Evolutionary conservation across 768 basidiomycete species (phyloP), one percentile per base, ranked within the genome.

Genomic region (Exsudoporus frostii): DNA sequence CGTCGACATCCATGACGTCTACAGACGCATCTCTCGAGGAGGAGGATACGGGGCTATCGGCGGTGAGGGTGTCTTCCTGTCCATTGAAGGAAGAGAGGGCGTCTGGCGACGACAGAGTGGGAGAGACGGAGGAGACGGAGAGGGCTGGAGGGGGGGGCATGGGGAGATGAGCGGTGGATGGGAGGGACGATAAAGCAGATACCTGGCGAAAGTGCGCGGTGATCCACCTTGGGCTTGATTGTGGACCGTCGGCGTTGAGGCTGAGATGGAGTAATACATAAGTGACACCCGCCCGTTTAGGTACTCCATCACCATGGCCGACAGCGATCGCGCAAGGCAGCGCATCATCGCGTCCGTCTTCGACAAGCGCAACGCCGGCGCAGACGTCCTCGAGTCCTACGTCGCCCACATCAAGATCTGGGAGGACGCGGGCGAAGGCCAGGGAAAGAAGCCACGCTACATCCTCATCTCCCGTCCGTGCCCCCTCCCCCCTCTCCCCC

Each of bases 341-440:
- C 78, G 81, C 58, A 95, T 97, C 63, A 84, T 93, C 60, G 71
- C 80, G 1, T 94, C 92, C 6, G 86, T 94, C 9, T 96, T 97
- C 73, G 82, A 83, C 25, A 83, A 80, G 62, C 78, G 85, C 52
- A 86, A 82, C 64, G 81, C 82, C 14, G 73, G 75, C 53, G 86
- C 85, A 38, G 73, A 73, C 42, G 72, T 84, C 0, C 86, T 85
- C 54, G 93, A 97, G 69, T 79, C 79, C 19, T 95, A 97, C 67
- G 83, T 95, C 53, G 79, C 85, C 36, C 94, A 95, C 72, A 61
- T 96, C 69, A 97, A 95, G 77, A 92, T 98, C 27, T 92, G 86
- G 85, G 96, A 98, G 73, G 92, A 96, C 61, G 79, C 82, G 41
- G 79, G 79, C 8, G 89, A 88, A 52, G 82, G 81, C 10, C 84